Base-by-base conservation (phyloP, 2,329 filamentous ascomycete species). In the Colletotrichum eleusines region DNA sequence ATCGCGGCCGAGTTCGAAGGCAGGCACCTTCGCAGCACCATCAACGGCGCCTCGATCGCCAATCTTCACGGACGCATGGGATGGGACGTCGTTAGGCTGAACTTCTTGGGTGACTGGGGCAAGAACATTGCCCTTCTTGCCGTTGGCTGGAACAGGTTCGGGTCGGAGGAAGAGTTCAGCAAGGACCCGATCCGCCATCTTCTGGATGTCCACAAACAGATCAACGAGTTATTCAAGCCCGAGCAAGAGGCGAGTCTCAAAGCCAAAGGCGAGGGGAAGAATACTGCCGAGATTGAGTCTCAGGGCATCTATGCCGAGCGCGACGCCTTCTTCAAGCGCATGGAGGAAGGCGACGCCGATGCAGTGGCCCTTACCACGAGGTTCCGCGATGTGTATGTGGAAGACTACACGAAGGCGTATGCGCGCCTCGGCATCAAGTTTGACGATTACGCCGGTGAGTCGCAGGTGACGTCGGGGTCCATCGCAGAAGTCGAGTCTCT, bases 61-160 rank as follows among this genome's bases (percentile, higher is more conserved):
- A 93, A 93, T 75, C 78, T 94, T 2, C 92, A 94, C 77, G 84
- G 90, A 75, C 84, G 81, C 23, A 88, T 89, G 61, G 92, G 91
- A 26, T 94, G 91, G 89, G 88, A 94, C 44, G 91, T 93, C 0
- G 80, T 89, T 54, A 85, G 89, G 31, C 87, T 94, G 83, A 94
- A 94, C 81, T 94, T 94, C 76, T 85, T 94, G 0, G 92, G 92
- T 44, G 92, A 94, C 78, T 94, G 92, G 92, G 92, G 92, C 31
- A 92, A 92, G 80, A 91, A 92, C 76, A 92, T 87, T 58, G 86
- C 86, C 70, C 85, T 94, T 11, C 81, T 94, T 51, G 90, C 90
- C 8, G 84, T 92, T 40, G 92, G 90, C 0, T 94, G 90, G 80
- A 82, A 90, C 73, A 87, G 86, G 73, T 93, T 90, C 74, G 92